A percentile compares a stretch with the other conserved stretches of the same genome.
Conservation (phyloP, 148 eudicot genomes). For the Camellia lanceoleosa region DNA sequence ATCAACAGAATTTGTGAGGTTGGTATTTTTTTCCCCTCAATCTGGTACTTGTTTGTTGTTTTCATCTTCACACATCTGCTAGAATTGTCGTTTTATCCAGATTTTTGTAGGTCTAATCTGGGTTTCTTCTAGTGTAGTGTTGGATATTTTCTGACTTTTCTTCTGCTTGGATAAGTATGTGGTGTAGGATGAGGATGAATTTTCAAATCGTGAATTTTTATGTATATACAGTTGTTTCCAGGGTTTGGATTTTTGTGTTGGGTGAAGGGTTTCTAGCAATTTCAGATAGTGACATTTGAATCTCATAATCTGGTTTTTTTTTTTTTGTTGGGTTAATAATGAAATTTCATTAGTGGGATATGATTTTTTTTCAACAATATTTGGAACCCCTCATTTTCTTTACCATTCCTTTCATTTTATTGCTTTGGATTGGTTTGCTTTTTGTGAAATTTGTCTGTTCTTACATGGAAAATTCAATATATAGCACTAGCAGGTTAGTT, state of each 20-base stretch:
- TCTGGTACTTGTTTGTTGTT: background rate
- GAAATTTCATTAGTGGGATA: background rate
- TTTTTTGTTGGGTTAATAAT: background rate
- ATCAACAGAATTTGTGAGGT: background rate
- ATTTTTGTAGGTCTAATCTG: slow-evolving; percentile 2
- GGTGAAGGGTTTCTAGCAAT: slow-evolving; percentile 30
- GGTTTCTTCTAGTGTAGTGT: background rate
- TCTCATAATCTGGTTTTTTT: background rate
- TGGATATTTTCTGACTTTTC: slow-evolving; percentile 33
- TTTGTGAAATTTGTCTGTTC: background rate
- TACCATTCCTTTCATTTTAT: background rate
- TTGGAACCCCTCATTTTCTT: slow-evolving; percentile 2
- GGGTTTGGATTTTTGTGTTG: slow-evolving; percentile 24
- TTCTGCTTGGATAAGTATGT: slow-evolving; percentile 34
- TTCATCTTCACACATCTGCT: slow-evolving; percentile 10
- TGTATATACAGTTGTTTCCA: slow-evolving; percentile 22
- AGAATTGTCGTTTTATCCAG: background rate
- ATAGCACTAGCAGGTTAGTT: background rate
- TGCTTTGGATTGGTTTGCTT: background rate
- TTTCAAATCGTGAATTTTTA: slow-evolving; percentile 29
- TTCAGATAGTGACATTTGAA: slow-evolving; percentile 23
- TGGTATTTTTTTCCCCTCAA: background rate
- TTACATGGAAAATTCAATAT: background rate
- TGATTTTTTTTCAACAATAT: background rate
- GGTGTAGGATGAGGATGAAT: slow-evolving; percentile 32